These are phyloP conservation scores for Aspergillus caelatus DNA, from an alignment of 2,329 filamentous ascomycete species.

Conservation along the genomic window DNA sequence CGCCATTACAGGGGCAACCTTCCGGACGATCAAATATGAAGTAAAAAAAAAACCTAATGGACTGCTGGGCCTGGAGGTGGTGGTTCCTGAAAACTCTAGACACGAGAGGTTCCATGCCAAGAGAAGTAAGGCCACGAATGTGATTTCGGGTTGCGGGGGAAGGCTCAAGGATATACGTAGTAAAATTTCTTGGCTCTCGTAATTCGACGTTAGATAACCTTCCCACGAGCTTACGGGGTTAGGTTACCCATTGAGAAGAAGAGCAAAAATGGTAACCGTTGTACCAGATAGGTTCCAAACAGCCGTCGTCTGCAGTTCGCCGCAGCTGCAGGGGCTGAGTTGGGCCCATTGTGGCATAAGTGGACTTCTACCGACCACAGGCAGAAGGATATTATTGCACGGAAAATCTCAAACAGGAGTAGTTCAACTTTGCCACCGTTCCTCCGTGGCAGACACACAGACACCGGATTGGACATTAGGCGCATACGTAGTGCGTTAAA, in stretches of 20 bases:
- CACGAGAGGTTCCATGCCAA: constrained; percentile 2
- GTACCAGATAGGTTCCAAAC: background rate
- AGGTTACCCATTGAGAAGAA: background rate
- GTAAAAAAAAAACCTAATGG: too few relatives aligned
- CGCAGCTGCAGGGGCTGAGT: constrained; percentile 7
- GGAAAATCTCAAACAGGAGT: constrained; percentile 2
- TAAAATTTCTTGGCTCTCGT: background rate
- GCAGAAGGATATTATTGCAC: constrained; percentile 1
- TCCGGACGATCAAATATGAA: background rate
- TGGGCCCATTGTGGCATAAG: constrained; percentile 4
- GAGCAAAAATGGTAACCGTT: background rate
- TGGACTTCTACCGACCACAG: background rate
- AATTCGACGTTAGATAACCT: background rate
- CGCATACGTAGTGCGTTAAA: background rate
- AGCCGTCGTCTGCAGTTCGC: constrained; percentile 4
- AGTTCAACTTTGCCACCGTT: constrained; percentile 1
- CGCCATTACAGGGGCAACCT: background rate
- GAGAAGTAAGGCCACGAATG: background rate
- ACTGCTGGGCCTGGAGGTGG: background rate
- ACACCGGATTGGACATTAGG: background rate
- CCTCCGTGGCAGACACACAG: background rate
- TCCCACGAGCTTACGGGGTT: background rate
- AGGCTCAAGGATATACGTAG: background rate
- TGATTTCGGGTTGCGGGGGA: background rate
- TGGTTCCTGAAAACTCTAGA: constrained; percentile 2